phyloP scores from a whole-genome alignment of 306 rosid species.

The Dalbergia cochinchinensis region DNA sequence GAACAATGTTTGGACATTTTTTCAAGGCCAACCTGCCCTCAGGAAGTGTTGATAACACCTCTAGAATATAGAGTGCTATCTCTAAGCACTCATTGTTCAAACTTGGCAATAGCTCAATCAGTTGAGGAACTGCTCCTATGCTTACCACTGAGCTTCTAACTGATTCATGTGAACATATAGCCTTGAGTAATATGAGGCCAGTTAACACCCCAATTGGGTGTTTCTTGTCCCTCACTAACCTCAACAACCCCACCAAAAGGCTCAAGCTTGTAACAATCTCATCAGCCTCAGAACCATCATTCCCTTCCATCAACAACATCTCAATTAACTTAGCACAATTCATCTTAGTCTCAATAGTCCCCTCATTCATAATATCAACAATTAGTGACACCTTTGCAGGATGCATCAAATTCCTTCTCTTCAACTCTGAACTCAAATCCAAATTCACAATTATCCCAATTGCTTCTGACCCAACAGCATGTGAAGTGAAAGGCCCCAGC shows the following conservation, averaged over 20 bases:
- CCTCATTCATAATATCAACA: constrained; percentile 85
- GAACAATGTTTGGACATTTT: constrained; percentile 68
- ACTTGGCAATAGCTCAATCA: constrained; percentile 62
- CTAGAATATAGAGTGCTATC: constrained; percentile 60
- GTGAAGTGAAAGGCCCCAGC: constrained; percentile 81
- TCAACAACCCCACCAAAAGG: not conserved
- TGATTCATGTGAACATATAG: constrained; percentile 58
- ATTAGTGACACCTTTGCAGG: constrained; percentile 74
- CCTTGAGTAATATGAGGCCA: constrained; percentile 62
- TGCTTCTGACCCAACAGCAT: constrained; percentile 81
- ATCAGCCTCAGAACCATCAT: constrained; percentile 40
- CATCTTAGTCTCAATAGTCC: constrained; percentile 77
- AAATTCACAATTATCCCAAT: constrained; percentile 75
- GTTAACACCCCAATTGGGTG: constrained; percentile 63
- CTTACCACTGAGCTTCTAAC: constrained; percentile 63
- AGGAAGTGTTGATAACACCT: constrained; percentile 60
- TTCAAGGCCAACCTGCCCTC: constrained; percentile 75
- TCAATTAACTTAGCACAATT: constrained; percentile 74
- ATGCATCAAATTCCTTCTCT: constrained; percentile 55
- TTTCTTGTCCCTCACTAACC: constrained; percentile 12
- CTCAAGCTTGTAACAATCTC: constrained; percentile 37
- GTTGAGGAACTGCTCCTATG: constrained; percentile 66
- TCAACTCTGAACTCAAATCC: constrained; percentile 58
- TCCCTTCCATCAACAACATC: constrained; percentile 53
- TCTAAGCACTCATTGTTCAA: constrained; percentile 65